These are phyloP conservation scores for Cladosporium sphaerospermum DNA, from an alignment of 2,329 filamentous ascomycete genomes.

Conservation along the genomic window DNA sequence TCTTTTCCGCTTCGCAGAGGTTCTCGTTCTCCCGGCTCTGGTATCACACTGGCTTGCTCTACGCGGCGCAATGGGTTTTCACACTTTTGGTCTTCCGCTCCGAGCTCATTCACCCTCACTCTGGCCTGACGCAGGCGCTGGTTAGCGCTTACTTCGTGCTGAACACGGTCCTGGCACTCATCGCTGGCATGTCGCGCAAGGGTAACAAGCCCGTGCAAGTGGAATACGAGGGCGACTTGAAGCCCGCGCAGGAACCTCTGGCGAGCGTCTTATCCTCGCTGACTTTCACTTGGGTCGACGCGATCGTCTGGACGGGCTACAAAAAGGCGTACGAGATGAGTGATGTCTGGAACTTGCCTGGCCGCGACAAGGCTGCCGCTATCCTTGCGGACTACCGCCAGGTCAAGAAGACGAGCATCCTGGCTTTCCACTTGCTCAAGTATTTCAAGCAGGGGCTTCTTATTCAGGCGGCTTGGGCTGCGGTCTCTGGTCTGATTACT, in stretches of 20 bases:
- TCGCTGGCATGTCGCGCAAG: constrained; percentile 77
- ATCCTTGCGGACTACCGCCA: constrained; percentile 80
- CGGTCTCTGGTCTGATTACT: constrained; percentile 72
- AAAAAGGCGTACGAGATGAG: constrained; percentile 73
- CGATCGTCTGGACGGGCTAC: constrained; percentile 84
- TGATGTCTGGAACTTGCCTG: constrained; percentile 86
- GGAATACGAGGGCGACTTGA: constrained; percentile 81
- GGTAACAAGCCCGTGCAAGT: constrained; percentile 85
- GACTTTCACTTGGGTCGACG: constrained; percentile 86
- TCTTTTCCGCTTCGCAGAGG: constrained; percentile 54
- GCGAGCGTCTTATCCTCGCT: constrained; percentile 83
- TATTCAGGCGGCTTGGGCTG: constrained; percentile 73
- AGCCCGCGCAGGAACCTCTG: constrained; percentile 78
- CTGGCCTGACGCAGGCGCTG: constrained; percentile 56
- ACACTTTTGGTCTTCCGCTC: constrained; percentile 75
- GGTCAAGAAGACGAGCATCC: constrained; percentile 69
- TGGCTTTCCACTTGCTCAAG: constrained; percentile 73
- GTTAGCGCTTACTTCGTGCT: constrained; percentile 69
- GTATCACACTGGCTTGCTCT: constrained; percentile 87
- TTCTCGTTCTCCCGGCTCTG: constrained; percentile 69
- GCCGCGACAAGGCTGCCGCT: constrained; percentile 77
- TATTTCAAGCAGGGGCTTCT: constrained; percentile 76
- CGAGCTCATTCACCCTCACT: constrained; percentile 68
- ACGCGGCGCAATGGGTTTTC: constrained; percentile 75
- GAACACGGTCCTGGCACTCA: constrained; percentile 64